These are phyloP conservation scores for Pisolithus albus DNA, from an alignment of 768 basidiomycete genomes.

Conservation along the genomic window DNA sequence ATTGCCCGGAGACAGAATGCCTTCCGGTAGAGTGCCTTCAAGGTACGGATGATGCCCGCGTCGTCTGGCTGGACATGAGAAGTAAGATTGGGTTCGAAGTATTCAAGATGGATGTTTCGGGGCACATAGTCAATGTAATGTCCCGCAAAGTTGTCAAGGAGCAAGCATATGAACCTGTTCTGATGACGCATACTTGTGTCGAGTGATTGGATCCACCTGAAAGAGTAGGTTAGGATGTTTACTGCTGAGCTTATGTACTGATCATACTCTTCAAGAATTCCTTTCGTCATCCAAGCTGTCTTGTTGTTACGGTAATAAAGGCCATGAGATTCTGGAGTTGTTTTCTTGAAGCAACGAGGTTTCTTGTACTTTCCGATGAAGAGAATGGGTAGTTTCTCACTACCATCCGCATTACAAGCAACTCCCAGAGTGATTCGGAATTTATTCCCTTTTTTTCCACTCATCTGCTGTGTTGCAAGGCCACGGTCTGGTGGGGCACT, in stretches of 20 bases:
- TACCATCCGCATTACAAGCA: conserved; percentile 1
- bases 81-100: conserved; percentile 26
- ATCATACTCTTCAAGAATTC: too few relatives aligned
- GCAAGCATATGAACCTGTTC: conserved; percentile 5
- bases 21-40: conserved; percentile 30
- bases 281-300: conserved; percentile 17
- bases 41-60: conserved; percentile 18
- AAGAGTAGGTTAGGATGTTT: conserved; percentile 6
- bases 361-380: conserved; percentile 30
- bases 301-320: background rate
- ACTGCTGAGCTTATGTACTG: too few relatives aligned
- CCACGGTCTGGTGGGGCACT: conserved; percentile 12
- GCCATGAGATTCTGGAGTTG: conserved; percentile 3
- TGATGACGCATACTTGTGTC: conserved; percentile 10
- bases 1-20: background rate
- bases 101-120: background rate
- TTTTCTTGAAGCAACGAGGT: conserved; percentile 28
- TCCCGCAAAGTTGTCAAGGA: background rate
- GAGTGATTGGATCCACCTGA: conserved; percentile 25
- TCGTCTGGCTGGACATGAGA: conserved; percentile 30
- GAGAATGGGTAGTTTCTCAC: conserved; percentile 7
- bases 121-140: conserved; percentile 1
- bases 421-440: conserved; percentile 9
- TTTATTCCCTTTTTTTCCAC: conserved; percentile 16
- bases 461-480: conserved; percentile 14